Evolutionary conservation across 1,139 yeast species (phyloP).

Genomic region (Geotrichum reessii): DNA sequence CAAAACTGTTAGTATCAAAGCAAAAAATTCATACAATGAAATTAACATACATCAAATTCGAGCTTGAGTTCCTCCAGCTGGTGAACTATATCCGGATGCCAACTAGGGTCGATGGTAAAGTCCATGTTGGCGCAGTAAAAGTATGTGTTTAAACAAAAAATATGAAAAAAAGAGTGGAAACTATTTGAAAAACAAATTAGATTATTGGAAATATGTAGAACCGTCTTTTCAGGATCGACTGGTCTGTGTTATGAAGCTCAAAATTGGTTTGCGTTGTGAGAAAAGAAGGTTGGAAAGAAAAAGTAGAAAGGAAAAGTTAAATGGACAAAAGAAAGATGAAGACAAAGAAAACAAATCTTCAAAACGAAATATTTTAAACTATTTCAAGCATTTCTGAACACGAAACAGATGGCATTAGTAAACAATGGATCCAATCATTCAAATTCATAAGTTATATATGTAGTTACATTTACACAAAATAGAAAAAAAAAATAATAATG

Average conservation of each 20-base stretch:
- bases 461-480: neutral
- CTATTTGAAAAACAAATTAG: neutral
- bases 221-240: neutral
- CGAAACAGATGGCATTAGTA: neutral
- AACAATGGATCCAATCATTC: neutral
- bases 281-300: constrained; percentile 2
- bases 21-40: neutral
- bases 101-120: constrained; percentile 41
- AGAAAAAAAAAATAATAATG: neutral
- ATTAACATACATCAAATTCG: constrained; percentile 39
- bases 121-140: constrained; percentile 33
- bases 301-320: neutral
- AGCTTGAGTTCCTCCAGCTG: constrained; percentile 42
- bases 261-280: neutral
- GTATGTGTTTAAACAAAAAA: neutral
- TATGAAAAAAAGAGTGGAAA: neutral
- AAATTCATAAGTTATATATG: neutral
- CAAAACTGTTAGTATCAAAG: neutral
- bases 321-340: neutral
- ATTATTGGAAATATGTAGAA: neutral
- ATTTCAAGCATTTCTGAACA: neutral
- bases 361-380: neutral
- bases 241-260: neutral
- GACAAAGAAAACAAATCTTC: neutral
- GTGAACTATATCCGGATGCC: constrained; percentile 36